Evolutionary conservation across 441 rosid species (phyloP).

Genomic region (Hura crepitans): DNA sequence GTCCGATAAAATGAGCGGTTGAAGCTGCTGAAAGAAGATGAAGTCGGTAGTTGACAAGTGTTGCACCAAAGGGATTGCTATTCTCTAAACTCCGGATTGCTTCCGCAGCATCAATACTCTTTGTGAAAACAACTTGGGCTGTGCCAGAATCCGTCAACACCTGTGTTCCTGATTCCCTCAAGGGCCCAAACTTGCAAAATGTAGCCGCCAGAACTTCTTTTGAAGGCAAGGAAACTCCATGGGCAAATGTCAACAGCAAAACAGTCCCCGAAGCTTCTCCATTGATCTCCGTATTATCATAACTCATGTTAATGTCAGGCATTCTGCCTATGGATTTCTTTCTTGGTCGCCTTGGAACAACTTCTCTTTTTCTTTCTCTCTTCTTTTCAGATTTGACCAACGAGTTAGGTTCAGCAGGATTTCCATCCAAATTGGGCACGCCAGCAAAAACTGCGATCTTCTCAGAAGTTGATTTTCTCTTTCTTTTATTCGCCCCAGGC

Average conservation of each 20-base stretch:
- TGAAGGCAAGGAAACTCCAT: constrained; percentile 54
- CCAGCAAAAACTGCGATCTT: constrained; percentile 24
- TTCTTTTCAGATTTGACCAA: constrained; percentile 39
- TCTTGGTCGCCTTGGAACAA: constrained; percentile 17
- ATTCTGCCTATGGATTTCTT: constrained; percentile 14
- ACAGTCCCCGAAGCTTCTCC: constrained; percentile 48
- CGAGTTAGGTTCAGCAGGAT: constrained; percentile 27
- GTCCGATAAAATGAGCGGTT: constrained; percentile 18
- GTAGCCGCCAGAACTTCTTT: constrained; percentile 47
- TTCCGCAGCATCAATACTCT: constrained; percentile 49
- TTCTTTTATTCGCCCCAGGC: constrained; percentile 41
- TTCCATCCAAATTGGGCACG: constrained; percentile 62
- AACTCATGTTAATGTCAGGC: constrained; percentile 21
- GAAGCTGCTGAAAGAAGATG: constrained; percentile 29
- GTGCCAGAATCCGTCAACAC: constrained; percentile 34
- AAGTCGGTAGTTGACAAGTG: constrained; percentile 42
- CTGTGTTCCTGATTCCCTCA: constrained; percentile 58
- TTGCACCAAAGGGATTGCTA: constrained; percentile 54
- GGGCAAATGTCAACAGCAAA: constrained; percentile 57
- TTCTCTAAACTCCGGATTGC: constrained; percentile 58
- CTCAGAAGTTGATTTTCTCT: constrained; percentile 38
- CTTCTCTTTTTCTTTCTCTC: constrained; percentile 43
- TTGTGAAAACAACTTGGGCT: constrained; percentile 58
- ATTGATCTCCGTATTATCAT: constrained; percentile 19
- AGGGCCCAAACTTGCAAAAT: constrained; percentile 60